Evolutionary conservation across 2,329 filamentous ascomycete species (phyloP), one percentile per base, ranked within the genome.

Genomic region (Diaporthe ilicicola): DNA sequence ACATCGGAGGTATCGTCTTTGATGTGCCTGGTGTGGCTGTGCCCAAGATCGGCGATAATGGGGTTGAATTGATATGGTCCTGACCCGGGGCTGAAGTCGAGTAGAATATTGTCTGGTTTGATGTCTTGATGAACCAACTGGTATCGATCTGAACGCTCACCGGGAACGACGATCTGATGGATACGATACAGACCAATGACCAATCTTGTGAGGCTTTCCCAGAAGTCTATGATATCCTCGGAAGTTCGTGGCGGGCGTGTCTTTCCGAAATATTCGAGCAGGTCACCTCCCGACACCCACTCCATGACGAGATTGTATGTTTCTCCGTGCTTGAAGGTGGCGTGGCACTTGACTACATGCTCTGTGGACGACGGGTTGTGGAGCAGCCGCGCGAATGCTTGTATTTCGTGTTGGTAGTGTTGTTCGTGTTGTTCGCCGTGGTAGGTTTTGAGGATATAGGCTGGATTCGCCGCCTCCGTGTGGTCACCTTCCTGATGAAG

Each of bases 21-120:
- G n/a, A 27, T 19, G 15, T 56, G 32, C 1, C n/a, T 39, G 2
- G 19, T 56, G 54, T 39, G 34, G 1, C 54, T 56, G n/a, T 56
- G 54, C 3, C n/a, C 54, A 1, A 56, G n/a, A 2, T 39, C 54
- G 19, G 54, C 54, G 15, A 56, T 27, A 2, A 56, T 56, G 2
- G 54, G 32, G 15, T 19, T 24, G 3, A 56, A 56, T 2, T 39
- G 54, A 2, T 56, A 56, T 4, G n/a, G n/a, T 9, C 34, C 10
- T 17, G n/a, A 6, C 22, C 7, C 1, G 24, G 54, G 4, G 5
- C n/a, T 2, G n/a, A 17, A 6, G 4, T 56, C 34, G 12, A 77
- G 50, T 76, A 77, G 53, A 59, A 74, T 24, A 55, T 68, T 46
- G n/a, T 72, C 53, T 22, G 59, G 46, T 64, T 46, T 64, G 17